Evolutionary conservation across 2,329 filamentous ascomycete genomes (phyloP), one percentile per base, ranked within the genome.

Genomic region (Ceratocystis eucalypticola): DNA sequence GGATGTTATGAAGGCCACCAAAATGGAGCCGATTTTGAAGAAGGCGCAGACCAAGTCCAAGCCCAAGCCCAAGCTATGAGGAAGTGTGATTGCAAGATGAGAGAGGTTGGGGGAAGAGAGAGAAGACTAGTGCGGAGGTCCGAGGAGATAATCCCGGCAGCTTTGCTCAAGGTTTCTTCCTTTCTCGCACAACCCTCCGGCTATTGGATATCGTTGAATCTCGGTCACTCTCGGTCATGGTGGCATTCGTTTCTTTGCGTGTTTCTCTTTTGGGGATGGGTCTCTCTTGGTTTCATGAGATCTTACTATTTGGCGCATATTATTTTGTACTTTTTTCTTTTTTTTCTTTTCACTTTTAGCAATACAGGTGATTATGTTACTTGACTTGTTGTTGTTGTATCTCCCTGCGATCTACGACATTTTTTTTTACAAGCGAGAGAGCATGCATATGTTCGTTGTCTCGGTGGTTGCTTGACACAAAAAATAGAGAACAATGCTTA

Each of bases 1-100:
- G 70, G 91, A 97, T 76, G 86, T 97, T 69, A 97, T 97, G 93
- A 96, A 96, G 84, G 89, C 94, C 46, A 96, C 92, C 68, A 96
- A 95, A 86, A 85, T 96, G 78, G 91, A 96, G 78, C 89, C 91
- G 50, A 88, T 97, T 73, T 79, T 96, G 70, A 91, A 91, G 82
- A 94, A 91, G 82, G 88, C 89, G 46, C 88, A 91, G 80, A 81
- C 64, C 33, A 89, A 90, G 82, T 84, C 89, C 71, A 96, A 96
- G 84, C 79, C 89, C 71, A 96, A 96, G 84, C 79, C 89, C 71
- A 96, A 96, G 84, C 79, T 96, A 78, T 92, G 85, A 80, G 73
- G 55, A 61, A 8, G n/a, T 10, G 46, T 33, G 48, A 28, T 28
- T 44, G 33, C 4, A 57, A 30, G 53, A 15, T 3, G 28, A 30